Conservation (phyloP, 2,329 filamentous ascomycete species). For the Tolypocladium amazonense region DNA sequence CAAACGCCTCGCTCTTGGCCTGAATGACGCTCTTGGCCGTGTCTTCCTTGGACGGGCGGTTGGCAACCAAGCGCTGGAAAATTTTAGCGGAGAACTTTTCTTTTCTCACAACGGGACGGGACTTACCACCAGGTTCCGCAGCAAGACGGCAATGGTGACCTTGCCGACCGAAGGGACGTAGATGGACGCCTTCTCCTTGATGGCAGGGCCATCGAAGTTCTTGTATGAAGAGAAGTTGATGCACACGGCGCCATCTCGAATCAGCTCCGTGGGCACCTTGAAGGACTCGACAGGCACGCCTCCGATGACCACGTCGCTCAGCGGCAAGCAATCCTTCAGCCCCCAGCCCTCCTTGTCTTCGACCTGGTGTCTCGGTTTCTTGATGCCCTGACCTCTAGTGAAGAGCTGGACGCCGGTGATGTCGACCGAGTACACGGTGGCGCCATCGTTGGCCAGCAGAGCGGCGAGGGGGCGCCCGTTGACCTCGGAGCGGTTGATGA, state of each 20-base stretch:
- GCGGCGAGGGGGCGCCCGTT: constrained; percentile 89
- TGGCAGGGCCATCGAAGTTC: constrained; percentile 75
- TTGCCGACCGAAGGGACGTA: constrained; percentile 97
- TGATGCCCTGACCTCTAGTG: constrained; percentile 78
- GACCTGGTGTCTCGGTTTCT: constrained; percentile 77
- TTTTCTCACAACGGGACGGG: neutral
- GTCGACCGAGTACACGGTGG: constrained; percentile 90
- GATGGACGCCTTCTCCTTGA: constrained; percentile 93
- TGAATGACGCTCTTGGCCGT: constrained; percentile 22
- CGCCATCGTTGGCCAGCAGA: constrained; percentile 89
- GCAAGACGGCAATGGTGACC: constrained; percentile 85
- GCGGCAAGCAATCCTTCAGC: constrained; percentile 69
- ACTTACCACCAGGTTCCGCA: constrained; percentile 80
- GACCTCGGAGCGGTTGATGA: constrained; percentile 94
- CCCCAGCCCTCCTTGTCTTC: constrained; percentile 71
- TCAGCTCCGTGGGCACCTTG: constrained; percentile 76
- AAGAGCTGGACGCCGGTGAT: constrained; percentile 87
- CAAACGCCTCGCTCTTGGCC: constrained; percentile 31
- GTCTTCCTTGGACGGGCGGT: constrained; percentile 30
- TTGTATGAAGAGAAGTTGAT: constrained; percentile 96
- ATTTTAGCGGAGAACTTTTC: constrained; percentile 11
- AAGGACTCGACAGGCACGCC: constrained; percentile 81
- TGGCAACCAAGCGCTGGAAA: constrained; percentile 39
- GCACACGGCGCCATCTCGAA: constrained; percentile 90
- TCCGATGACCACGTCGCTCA: constrained; percentile 90